Percentiles rank a stretch among this genome's conserved stretches.
phyloP scores from a whole-genome alignment of 345 rosid species.

The Chamaenerion angustifolium region DNA sequence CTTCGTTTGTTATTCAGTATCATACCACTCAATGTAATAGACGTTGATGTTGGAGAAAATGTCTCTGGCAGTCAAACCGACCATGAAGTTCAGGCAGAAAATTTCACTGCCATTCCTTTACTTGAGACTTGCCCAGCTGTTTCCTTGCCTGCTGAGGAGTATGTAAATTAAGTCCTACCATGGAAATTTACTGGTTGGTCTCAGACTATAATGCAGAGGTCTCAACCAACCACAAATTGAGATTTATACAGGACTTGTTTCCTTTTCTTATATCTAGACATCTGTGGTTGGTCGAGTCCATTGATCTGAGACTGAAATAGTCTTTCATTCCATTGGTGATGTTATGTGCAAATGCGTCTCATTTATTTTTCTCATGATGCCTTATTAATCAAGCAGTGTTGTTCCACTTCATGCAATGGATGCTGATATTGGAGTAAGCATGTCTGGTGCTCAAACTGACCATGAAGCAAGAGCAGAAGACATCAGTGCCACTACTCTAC shows the following conservation, averaged over 20 bases:
- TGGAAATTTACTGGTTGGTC: neutral
- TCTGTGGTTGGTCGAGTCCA: no score
- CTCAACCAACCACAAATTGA: no score
- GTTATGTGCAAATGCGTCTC: no score
- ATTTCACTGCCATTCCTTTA: no score
- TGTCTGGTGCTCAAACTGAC: conserved; percentile 1
- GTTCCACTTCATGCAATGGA: conserved; percentile 17
- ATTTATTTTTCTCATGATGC: no score
- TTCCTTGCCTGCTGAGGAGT: conserved; percentile 20
- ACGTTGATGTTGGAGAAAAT: conserved; percentile 1
- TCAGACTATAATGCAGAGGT: neutral
- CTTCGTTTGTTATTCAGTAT: neutral
- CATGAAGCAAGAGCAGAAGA: no score
- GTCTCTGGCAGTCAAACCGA: neutral
- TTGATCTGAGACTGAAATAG: no score
- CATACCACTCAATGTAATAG: conserved; percentile 8
- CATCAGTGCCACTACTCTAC: no score
- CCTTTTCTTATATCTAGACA: no score
- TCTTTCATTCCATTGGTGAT: no score
- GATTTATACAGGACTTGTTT: no score
- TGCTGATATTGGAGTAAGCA: conserved; percentile 7
- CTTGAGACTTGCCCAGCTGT: conserved; percentile 12
- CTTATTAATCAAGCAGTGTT: conserved; percentile 7
- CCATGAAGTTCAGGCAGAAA: no score
- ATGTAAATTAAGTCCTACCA: conserved; percentile 9